A percentile compares a stretch with the other conserved stretches of the same genome.
These are phyloP conservation scores for Fusarium armeniacum DNA, from an alignment of 2,329 filamentous ascomycete species.

Conservation along the genomic window DNA sequence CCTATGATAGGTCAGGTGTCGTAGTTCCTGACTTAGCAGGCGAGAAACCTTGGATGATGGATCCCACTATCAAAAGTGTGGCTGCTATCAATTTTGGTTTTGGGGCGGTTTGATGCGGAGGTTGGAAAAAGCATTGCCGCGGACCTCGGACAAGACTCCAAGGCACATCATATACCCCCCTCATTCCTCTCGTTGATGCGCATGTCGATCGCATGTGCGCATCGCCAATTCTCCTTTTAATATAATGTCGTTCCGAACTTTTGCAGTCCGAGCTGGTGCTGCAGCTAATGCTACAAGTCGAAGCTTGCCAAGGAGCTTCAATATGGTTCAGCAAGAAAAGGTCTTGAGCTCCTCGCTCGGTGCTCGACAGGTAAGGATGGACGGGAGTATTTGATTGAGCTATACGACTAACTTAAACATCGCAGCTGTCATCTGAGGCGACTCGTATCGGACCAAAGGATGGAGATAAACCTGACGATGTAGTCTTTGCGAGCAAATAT, in stretches of 20 bases:
- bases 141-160: conserved; percentile 42
- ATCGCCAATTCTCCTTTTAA: conserved; percentile 54
- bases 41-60: conserved; percentile 1
- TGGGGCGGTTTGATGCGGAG: conserved; percentile 47
- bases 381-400: neutral
- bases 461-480: conserved; percentile 86
- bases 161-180: conserved; percentile 35
- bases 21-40: conserved; percentile 16
- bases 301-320: conserved; percentile 59
- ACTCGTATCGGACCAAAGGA: conserved; percentile 67
- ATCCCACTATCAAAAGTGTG: conserved; percentile 33
- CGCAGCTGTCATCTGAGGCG: conserved; percentile 55
- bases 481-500: conserved; percentile 90
- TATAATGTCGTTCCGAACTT: conserved; percentile 70
- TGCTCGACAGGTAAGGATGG: conserved; percentile 50
- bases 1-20: conserved; percentile 43
- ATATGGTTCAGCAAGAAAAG: conserved; percentile 87
- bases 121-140: conserved; percentile 54
- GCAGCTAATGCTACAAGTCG: conserved; percentile 62
- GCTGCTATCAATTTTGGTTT: conserved; percentile 46
- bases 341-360: conserved; percentile 72
- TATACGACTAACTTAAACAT: conserved; percentile 30
- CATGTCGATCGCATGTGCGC: conserved; percentile 53
- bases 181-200: conserved; percentile 54
- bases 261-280: conserved; percentile 67